phyloP scores from a whole-genome alignment of 208 protist species.

The Paratrypanosoma confusum region DNA sequence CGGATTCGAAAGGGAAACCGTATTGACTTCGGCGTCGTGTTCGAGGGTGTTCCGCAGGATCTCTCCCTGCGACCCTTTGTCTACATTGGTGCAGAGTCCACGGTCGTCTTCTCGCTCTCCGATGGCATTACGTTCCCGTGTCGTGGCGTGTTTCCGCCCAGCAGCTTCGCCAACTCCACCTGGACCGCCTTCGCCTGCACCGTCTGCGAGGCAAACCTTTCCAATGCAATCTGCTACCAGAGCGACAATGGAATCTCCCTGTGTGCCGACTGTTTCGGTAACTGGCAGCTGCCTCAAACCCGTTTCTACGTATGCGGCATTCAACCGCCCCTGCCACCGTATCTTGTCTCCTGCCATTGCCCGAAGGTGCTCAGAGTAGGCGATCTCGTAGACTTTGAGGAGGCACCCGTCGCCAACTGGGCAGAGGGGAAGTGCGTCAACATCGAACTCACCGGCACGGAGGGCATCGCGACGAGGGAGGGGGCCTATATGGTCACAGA shows the following conservation, averaged over 20 bases:
- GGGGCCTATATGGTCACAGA: constrained; percentile 54
- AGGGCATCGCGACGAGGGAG: constrained; percentile 35
- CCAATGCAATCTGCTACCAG: constrained; percentile 53
- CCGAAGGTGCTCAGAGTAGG: constrained; percentile 37
- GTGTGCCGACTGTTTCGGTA: constrained; percentile 68
- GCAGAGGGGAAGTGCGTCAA: constrained; percentile 57
- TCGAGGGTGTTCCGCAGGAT: constrained; percentile 44
- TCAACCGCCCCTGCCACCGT: constrained; percentile 28
- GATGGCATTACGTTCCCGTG: constrained; percentile 57
- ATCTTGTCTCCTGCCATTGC: constrained; percentile 43
- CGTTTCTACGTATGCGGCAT: constrained; percentile 40
- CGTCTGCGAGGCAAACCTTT: constrained; percentile 21
- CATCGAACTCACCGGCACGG: constrained; percentile 24
- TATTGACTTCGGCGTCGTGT: constrained; percentile 72
- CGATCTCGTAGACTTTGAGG: constrained; percentile 64
- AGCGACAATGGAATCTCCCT: constrained; percentile 41
- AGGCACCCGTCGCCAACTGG: constrained; percentile 60
- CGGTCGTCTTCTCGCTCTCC: constrained; percentile 73
- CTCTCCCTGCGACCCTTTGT: constrained; percentile 48
- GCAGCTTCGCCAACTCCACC: constrained; percentile 27
- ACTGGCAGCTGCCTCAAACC: constrained; percentile 61
- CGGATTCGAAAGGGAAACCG: constrained; percentile 42
- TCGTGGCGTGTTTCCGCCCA: constrained; percentile 49
- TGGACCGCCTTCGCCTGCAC: constrained; percentile 13
- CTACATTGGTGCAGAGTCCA: constrained; percentile 50